These are phyloP conservation scores for Apiotrichum domesticum DNA, from an alignment of 1,284 basidiomycete species.

Conservation along the genomic window DNA sequence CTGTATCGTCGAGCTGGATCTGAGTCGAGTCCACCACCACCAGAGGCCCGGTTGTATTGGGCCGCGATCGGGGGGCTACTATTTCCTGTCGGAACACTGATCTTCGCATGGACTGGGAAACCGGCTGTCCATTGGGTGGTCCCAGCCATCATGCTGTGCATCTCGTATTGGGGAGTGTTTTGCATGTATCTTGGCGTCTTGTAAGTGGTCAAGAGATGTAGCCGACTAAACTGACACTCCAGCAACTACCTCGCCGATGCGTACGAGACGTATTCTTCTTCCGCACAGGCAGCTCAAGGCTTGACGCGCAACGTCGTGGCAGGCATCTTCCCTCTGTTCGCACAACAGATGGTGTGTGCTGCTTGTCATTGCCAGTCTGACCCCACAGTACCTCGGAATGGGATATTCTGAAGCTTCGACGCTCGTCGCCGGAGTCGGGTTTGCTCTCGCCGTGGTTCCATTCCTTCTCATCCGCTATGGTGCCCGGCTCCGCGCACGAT, in stretches of 20 bases:
- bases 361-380: neutral
- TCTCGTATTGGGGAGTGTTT: constrained; percentile 35
- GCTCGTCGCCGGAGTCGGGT: constrained; percentile 35
- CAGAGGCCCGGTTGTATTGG: constrained; percentile 50
- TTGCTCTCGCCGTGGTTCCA: constrained; percentile 36
- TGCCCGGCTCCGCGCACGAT: constrained; percentile 29
- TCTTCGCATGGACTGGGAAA: constrained; percentile 42
- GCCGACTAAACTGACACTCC: neutral
- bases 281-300: constrained; percentile 44
- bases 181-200: constrained; percentile 39
- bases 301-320: constrained; percentile 38
- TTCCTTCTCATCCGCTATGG: constrained; percentile 40
- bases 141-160: constrained; percentile 29
- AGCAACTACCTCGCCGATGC: constrained; percentile 44
- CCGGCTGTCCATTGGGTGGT: constrained; percentile 34
- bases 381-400: constrained; percentile 27
- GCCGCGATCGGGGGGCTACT: constrained; percentile 42
- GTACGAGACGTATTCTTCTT: constrained; percentile 44
- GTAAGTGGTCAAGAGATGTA: constrained; percentile 20
- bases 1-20: constrained; percentile 30
- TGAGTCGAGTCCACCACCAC: constrained; percentile 43
- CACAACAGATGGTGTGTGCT: constrained; percentile 20
- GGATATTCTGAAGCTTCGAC: constrained; percentile 38
- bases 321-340: constrained; percentile 39
- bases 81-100: constrained; percentile 36